These are phyloP conservation scores for Oryza nivara DNA, from an alignment of 176 grass and related monocot genomes.

Conservation along the genomic window DNA sequence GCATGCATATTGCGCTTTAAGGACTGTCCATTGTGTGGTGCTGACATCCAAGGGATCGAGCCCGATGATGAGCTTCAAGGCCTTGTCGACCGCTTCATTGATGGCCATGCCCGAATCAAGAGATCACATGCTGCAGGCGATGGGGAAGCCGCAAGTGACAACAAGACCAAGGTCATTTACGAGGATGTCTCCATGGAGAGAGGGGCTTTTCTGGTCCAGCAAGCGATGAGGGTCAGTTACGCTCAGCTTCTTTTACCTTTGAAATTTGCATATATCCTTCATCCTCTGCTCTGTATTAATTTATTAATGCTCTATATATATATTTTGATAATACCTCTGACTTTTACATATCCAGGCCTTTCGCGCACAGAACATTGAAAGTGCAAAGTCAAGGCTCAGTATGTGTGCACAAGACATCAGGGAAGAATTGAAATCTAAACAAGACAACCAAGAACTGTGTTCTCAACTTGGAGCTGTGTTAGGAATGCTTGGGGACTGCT, in stretches of 20 bases:
- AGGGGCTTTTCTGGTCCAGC: conserved; percentile 93
- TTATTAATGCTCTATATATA: not conserved
- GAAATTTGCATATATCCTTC: not conserved
- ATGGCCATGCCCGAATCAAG: conserved; percentile 96
- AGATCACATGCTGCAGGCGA: conserved; percentile 54
- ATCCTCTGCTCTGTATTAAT: not conserved
- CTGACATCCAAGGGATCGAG: conserved; percentile 85
- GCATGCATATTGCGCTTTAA: conserved; percentile 84
- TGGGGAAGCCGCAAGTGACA: conserved; percentile 38
- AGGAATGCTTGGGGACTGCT: conserved; percentile 98
- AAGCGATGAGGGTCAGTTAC: conserved; percentile 92
- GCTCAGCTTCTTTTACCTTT: not conserved
- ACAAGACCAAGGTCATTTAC: conserved; percentile 82
- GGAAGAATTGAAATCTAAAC: conserved; percentile 69
- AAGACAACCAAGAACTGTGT: conserved; percentile 69
- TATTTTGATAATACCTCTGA: conserved; percentile 9
- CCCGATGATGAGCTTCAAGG: conserved; percentile 77
- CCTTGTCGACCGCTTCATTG: conserved; percentile 84
- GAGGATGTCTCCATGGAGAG: conserved; percentile 98
- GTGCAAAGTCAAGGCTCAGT: conserved; percentile 84
- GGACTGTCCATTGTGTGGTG: conserved; percentile 90
- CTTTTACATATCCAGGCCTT: conserved; percentile 62
- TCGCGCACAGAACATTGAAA: conserved; percentile 75
- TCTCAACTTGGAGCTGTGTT: conserved; percentile 92
- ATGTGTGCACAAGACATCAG: conserved; percentile 90